Evolutionary conservation across 441 rosid species (phyloP).

Genomic region (Hypseocharis bilobata): DNA sequence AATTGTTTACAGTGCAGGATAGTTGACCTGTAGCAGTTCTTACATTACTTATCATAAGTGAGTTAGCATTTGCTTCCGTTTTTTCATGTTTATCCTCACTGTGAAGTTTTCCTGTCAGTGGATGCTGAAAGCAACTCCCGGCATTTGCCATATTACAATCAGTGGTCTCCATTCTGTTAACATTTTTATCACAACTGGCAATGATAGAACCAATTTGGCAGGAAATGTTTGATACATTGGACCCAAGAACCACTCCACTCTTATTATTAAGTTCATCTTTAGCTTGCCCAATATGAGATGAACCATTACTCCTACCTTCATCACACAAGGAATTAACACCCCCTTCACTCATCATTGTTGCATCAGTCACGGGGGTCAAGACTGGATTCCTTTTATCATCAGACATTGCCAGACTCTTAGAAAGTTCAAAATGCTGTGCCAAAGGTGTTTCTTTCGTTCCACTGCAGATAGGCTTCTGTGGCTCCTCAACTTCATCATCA

Average conservation of each 20-base stretch:
- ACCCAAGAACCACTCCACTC: constrained; percentile 29
- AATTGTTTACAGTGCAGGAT: constrained; percentile 61
- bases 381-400: constrained; percentile 27
- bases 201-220: constrained; percentile 21
- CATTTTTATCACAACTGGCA: constrained; percentile 29
- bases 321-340: constrained; percentile 28
- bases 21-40: constrained; percentile 40
- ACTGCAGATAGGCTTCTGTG: constrained; percentile 34
- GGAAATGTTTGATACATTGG: constrained; percentile 27
- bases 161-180: constrained; percentile 26
- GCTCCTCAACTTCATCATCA: constrained; percentile 69
- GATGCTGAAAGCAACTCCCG: constrained; percentile 22
- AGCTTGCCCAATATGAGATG: constrained; percentile 29
- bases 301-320: constrained; percentile 22
- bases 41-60: constrained; percentile 32
- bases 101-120: constrained; percentile 30
- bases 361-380: constrained; percentile 25
- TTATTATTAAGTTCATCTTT: constrained; percentile 28
- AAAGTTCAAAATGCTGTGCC: constrained; percentile 27
- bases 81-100: constrained; percentile 38
- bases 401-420: constrained; percentile 28
- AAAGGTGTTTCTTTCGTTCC: constrained; percentile 29
- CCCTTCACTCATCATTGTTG: constrained; percentile 24
- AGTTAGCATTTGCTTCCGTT: constrained; percentile 32
- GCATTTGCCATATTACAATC: constrained; percentile 25